Evolutionary conservation across 176 grass and related monocot genomes (phyloP).

Genomic region (Tuctoria greenei): DNA sequence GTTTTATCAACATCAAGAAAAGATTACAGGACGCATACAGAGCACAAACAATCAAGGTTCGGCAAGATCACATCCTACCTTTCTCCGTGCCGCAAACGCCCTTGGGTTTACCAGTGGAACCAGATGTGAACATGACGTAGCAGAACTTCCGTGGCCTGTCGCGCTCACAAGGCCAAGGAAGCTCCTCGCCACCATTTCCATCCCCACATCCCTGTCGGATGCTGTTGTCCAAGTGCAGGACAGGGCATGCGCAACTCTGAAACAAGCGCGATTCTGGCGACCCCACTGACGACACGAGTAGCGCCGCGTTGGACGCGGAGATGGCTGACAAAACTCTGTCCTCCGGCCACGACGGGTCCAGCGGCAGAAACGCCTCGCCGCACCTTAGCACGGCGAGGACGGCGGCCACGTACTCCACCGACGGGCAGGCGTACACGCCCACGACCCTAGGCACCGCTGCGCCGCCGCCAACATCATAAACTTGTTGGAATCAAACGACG

Average conservation of each 20-base stretch:
- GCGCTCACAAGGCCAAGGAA: slow-evolving; percentile 55
- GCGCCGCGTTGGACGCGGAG: slow-evolving; percentile 48
- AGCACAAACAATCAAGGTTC: slow-evolving; percentile 1
- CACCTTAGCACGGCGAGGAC: slow-evolving; percentile 72
- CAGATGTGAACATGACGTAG: slow-evolving; percentile 91
- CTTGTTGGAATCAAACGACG: not conserved
- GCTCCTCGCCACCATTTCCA: slow-evolving; percentile 23
- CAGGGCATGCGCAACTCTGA: slow-evolving; percentile 17
- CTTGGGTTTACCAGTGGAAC: slow-evolving; percentile 85
- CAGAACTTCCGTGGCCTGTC: slow-evolving; percentile 44
- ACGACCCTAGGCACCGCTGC: slow-evolving; percentile 44
- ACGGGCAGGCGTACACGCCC: slow-evolving; percentile 59
- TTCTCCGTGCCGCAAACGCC: slow-evolving; percentile 81
- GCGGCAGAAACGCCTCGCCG: slow-evolving; percentile 72
- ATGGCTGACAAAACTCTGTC: slow-evolving; percentile 53
- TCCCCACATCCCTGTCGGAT: slow-evolving; percentile 2
- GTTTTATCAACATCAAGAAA: not conserved
- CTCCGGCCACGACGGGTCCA: slow-evolving; percentile 80
- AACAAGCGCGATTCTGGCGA: slow-evolving; percentile 24
- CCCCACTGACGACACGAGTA: slow-evolving; percentile 27
- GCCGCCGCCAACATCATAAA: slow-evolving; percentile 16
- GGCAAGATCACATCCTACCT: slow-evolving; percentile 41
- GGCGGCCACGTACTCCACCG: slow-evolving; percentile 59
- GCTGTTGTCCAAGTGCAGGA: slow-evolving; percentile 37
- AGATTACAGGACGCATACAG: not conserved